A percentile compares a stretch with the other conserved stretches of the same genome.
phyloP scores from a whole-genome alignment of 2,329 filamentous ascomycete genomes.

The Annulohypoxylon truncatum region DNA sequence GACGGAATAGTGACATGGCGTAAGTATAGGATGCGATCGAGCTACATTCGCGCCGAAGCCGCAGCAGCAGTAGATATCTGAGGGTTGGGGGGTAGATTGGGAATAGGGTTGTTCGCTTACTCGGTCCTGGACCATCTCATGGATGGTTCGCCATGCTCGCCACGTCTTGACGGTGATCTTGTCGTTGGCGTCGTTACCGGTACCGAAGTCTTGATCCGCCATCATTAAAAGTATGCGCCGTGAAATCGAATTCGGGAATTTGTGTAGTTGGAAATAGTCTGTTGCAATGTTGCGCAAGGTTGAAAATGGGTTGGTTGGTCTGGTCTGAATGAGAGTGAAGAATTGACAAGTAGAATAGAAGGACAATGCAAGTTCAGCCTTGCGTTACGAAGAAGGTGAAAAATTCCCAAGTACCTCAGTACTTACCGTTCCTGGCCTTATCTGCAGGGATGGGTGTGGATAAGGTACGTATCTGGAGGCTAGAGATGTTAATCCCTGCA shows the following conservation, averaged over 20 bases:
- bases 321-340: slow-evolving; percentile 9
- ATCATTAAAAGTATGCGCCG: slow-evolving; percentile 48
- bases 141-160: slow-evolving; percentile 92
- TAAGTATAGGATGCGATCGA: slow-evolving; percentile 3
- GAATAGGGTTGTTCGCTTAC: slow-evolving; percentile 64
- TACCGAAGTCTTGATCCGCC: slow-evolving; percentile 55
- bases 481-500: slow-evolving; percentile 11
- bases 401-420: slow-evolving; percentile 37
- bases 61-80: background rate
- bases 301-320: background rate
- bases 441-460: slow-evolving; percentile 37
- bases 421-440: slow-evolving; percentile 27
- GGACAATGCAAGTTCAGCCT: slow-evolving; percentile 43
- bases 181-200: slow-evolving; percentile 56
- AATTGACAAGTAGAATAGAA: slow-evolving; percentile 22
- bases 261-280: background rate
- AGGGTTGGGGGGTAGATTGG: background rate
- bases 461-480: slow-evolving; percentile 25
- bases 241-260: background rate
- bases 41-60: background rate
- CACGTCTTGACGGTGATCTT: slow-evolving; percentile 77
- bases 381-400: slow-evolving; percentile 39
- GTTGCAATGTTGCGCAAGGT: slow-evolving; percentile 4
- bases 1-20: background rate
- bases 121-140: slow-evolving; percentile 93